A percentile compares a stretch with the other conserved stretches of the same genome.
Conservation (phyloP, 2,329 filamentous ascomycete genomes). For the Bipolaris cookei region DNA sequence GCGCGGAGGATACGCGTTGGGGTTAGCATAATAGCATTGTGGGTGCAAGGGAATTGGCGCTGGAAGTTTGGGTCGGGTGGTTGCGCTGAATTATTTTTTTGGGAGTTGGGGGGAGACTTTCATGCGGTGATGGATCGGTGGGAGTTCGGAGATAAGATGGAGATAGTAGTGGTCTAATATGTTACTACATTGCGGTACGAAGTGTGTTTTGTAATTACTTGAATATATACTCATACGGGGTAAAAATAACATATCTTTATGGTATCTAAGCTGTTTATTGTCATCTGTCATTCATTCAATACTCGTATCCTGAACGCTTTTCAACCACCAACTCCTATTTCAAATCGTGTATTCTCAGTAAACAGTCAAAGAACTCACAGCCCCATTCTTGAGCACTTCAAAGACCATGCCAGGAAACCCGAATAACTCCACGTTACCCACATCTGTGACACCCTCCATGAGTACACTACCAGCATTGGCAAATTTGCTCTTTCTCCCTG, state of each 20-base stretch:
- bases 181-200: neutral
- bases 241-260: neutral
- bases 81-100: slow-evolving; percentile 21
- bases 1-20: slow-evolving; percentile 47
- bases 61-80: slow-evolving; percentile 4
- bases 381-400: slow-evolving; percentile 92
- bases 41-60: slow-evolving; percentile 21
- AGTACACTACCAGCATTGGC: slow-evolving; percentile 46
- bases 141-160: slow-evolving; percentile 18
- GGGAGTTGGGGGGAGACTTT: slow-evolving; percentile 1
- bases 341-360: slow-evolving; percentile 62
- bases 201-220: no score
- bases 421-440: slow-evolving; percentile 82
- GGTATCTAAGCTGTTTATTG: neutral
- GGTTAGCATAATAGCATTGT: slow-evolving; percentile 50
- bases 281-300: neutral
- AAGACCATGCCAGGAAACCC: slow-evolving; percentile 94
- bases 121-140: slow-evolving; percentile 23
- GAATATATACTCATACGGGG: neutral
- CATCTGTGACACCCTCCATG: slow-evolving; percentile 55
- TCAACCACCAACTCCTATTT: neutral
- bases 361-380: slow-evolving; percentile 86
- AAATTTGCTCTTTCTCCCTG: slow-evolving; percentile 44
- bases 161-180: neutral
- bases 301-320: neutral